Evolutionary conservation across 2,329 filamentous ascomycete genomes (phyloP).

Genomic region (Pestalotiopsis sp.): DNA sequence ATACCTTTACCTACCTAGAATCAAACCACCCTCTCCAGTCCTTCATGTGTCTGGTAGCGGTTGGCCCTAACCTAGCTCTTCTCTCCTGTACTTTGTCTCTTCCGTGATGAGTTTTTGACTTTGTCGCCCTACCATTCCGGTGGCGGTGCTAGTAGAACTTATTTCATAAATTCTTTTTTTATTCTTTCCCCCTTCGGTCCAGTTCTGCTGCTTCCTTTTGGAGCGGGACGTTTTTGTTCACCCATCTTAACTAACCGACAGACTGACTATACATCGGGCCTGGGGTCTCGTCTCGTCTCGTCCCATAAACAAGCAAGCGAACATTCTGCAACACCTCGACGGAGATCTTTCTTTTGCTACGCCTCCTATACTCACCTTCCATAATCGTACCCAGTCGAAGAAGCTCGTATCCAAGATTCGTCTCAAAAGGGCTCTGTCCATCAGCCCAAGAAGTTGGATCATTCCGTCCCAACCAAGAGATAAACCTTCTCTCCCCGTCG

Average conservation of each 20-base stretch:
- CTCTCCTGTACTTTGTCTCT: conserved; percentile 19
- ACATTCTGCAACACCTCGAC: conserved; percentile 1
- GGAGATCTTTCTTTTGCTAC: not conserved
- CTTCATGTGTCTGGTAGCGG: conserved; percentile 17
- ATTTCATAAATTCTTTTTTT: too few species aligned
- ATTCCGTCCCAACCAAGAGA: conserved; percentile 18
- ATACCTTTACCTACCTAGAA: not conserved
- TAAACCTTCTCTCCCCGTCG: conserved; percentile 11
- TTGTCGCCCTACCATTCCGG: conserved; percentile 8
- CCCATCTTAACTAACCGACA: not conserved
- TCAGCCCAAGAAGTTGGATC: conserved; percentile 20
- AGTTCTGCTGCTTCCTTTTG: too few species aligned
- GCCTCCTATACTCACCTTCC: conserved; percentile 10
- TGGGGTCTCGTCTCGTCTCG: conserved; percentile 17
- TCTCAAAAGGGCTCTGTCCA: conserved; percentile 23
- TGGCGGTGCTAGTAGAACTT: too few species aligned
- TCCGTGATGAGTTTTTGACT: conserved; percentile 14
- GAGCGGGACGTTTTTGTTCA: too few species aligned
- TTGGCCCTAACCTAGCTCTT: conserved; percentile 17
- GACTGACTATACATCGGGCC: not conserved
- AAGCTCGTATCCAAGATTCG: conserved; percentile 22
- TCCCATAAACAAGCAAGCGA: not conserved
- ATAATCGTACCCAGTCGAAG: conserved; percentile 18
- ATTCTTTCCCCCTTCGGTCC: too few species aligned
- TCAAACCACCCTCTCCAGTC: conserved; percentile 12